Base-by-base conservation (phyloP, 371 early-diverging fungal species). In the Mucor ambiguus region DNA sequence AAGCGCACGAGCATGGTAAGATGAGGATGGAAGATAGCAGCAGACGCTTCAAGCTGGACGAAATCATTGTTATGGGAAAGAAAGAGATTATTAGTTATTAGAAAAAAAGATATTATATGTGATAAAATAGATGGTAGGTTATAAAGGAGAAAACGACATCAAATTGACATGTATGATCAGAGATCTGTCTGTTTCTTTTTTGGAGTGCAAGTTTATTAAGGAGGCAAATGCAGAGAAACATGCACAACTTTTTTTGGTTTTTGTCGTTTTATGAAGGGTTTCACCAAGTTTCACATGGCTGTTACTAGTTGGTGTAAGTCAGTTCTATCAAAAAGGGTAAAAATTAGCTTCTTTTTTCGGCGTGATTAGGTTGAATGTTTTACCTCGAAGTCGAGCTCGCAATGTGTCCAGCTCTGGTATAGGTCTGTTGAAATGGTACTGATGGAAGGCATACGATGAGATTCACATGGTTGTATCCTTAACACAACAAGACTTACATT, bases 401-500 rank as follows among this genome's bases (percentile, higher is more conserved):
- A 88, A 71, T 24, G 82, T 77, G 65, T 88, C 88, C 52, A 88
- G 66, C 66, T 88, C 88, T 30, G 88, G 88, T 74, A 88, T 86
- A 58, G 86, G 84, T 49, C 88, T 73, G 70, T 88, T 85, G 67
- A 88, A 88, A 38, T 85, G 88, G 58, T 82, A 77, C 82, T 85
- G 67, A 11, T 12, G 16, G 44, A 3, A 30, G 20, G 28, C n/a
- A 43, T 10, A 33, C 35, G 6, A 61, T 26, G 26, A 64, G 22
- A 10, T 43, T 22, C 30, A 30, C 30, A 33, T 33, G 30, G 6
- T 30, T 6, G 6, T 33, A 4, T 1, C 33, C 33, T 7, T 1
- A 8, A 35, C 12, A 35, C 37, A 35, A 35, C 18, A 2, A 24
- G 1, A 49, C 64, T 75, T 74, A 87, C 87, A 64, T 78, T 81